phyloP scores from a whole-genome alignment of 2,329 filamentous ascomycete species.

The Alternaria tenuissima region DNA sequence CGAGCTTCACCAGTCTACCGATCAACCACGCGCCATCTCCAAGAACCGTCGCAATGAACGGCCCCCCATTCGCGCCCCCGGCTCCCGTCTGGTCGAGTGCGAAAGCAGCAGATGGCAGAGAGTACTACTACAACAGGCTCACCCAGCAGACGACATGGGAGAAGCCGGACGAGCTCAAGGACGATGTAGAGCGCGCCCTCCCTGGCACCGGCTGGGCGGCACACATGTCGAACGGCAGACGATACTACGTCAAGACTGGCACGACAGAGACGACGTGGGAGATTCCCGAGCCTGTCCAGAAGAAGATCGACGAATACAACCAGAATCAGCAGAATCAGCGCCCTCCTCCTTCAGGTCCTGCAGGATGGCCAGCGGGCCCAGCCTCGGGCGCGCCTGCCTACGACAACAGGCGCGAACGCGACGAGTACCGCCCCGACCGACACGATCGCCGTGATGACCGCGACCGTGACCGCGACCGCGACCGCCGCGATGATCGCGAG shows the following conservation, averaged over 20 bases:
- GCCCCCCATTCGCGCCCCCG: constrained; percentile 53
- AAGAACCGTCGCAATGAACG: constrained; percentile 62
- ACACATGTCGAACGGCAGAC: constrained; percentile 78
- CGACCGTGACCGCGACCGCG: constrained; percentile 54
- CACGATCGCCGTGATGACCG: constrained; percentile 32
- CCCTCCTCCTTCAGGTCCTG: constrained; percentile 50
- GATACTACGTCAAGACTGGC: constrained; percentile 94
- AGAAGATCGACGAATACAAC: constrained; percentile 80
- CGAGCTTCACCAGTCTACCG: constrained; percentile 5
- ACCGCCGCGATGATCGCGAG: constrained; percentile 55
- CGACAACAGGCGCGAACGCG: constrained; percentile 45
- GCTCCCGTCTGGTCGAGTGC: constrained; percentile 76
- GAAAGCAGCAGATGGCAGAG: constrained; percentile 79
- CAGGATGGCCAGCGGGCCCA: constrained; percentile 68
- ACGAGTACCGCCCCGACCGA: constrained; percentile 40
- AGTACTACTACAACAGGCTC: constrained; percentile 88
- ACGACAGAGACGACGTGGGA: constrained; percentile 94
- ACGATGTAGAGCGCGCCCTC: constrained; percentile 80
- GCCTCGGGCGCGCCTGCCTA: constrained; percentile 51
- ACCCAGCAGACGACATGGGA: constrained; percentile 94
- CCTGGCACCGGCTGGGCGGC: constrained; percentile 91
- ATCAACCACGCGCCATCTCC: constrained; percentile 12
- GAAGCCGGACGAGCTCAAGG: constrained; percentile 91
- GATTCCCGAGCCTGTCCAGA: constrained; percentile 75
- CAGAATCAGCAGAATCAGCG: constrained; percentile 54